phyloP scores from a whole-genome alignment of 2,329 filamentous ascomycete species.

The Sordariomycetes sp. region DNA sequence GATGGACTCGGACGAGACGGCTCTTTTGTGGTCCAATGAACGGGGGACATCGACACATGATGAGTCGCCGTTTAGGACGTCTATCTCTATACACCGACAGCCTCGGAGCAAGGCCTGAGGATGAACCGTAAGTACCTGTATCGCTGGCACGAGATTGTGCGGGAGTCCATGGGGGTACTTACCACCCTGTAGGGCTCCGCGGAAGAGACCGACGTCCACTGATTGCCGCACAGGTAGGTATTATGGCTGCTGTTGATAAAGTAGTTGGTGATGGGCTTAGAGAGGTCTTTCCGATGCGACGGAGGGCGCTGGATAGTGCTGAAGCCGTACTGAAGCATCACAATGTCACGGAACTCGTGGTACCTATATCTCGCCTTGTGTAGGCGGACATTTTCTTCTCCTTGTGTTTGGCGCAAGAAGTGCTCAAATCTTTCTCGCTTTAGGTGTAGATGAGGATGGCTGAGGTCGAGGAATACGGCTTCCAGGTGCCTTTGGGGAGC shows the following conservation, averaged over 20 bases:
- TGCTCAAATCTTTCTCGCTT: conserved; percentile 3
- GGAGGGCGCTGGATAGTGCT: conserved; percentile 28
- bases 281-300: conserved; percentile 37
- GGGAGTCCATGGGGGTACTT: conserved; percentile 15
- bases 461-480: not conserved
- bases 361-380: conserved; percentile 3
- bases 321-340: conserved; percentile 24
- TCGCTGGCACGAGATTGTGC: not conserved
- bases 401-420: not conserved
- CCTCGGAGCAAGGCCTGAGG: conserved; percentile 55
- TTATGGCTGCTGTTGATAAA: conserved; percentile 94
- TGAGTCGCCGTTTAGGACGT: conserved; percentile 73
- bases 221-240: conserved; percentile 80
- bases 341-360: conserved; percentile 4
- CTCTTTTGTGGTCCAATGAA: conserved; percentile 26
- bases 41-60: conserved; percentile 14
- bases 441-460: not conserved
- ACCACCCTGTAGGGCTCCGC: conserved; percentile 68
- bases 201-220: conserved; percentile 65
- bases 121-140: not conserved
- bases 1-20: conserved; percentile 30
- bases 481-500: not conserved
- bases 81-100: conserved; percentile 87
- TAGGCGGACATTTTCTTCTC: not conserved
- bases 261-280: conserved; percentile 69